Evolutionary conservation across 2,329 filamentous ascomycete genomes (phyloP).

Genomic region (Lecanicillium sp.): DNA sequence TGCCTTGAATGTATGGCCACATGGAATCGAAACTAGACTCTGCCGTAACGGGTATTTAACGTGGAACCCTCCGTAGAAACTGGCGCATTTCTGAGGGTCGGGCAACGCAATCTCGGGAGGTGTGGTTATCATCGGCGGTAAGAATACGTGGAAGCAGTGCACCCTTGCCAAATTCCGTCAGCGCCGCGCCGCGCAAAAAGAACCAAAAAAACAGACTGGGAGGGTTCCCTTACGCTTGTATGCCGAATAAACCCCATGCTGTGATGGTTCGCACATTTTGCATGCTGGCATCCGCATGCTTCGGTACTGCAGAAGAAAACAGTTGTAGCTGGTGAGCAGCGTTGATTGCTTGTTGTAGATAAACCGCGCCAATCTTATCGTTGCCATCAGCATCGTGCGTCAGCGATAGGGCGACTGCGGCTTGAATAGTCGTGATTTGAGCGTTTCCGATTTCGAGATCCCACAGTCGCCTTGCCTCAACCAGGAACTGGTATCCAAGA

Average conservation of each 20-base stretch:
- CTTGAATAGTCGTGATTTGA: conserved; percentile 21
- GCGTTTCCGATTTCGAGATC: conserved; percentile 9
- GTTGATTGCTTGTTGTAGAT: conserved; percentile 15
- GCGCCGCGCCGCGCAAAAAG: too few relatives aligned
- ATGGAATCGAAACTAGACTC: background rate
- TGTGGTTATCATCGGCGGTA: background rate
- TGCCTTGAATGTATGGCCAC: background rate
- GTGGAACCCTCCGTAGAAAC: background rate
- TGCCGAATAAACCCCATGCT: background rate
- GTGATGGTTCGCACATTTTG: background rate
- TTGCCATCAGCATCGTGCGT: conserved; percentile 17
- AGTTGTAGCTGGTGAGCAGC: background rate
- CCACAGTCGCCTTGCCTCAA: conserved; percentile 21
- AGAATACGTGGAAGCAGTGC: background rate
- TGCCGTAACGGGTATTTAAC: background rate
- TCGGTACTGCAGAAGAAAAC: background rate
- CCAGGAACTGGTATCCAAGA: conserved; percentile 20
- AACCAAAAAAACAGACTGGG: too few relatives aligned
- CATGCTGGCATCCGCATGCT: background rate
- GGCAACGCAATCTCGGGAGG: background rate
- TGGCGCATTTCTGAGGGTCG: background rate
- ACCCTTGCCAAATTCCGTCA: background rate
- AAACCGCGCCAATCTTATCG: conserved; percentile 22
- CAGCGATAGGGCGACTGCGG: conserved; percentile 17
- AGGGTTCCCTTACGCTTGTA: background rate